Percentiles rank a stretch among this genome's conserved stretches.
These are phyloP conservation scores for Colletotrichum cereale DNA, from an alignment of 2,329 filamentous ascomycete species.

Conservation along the genomic window DNA sequence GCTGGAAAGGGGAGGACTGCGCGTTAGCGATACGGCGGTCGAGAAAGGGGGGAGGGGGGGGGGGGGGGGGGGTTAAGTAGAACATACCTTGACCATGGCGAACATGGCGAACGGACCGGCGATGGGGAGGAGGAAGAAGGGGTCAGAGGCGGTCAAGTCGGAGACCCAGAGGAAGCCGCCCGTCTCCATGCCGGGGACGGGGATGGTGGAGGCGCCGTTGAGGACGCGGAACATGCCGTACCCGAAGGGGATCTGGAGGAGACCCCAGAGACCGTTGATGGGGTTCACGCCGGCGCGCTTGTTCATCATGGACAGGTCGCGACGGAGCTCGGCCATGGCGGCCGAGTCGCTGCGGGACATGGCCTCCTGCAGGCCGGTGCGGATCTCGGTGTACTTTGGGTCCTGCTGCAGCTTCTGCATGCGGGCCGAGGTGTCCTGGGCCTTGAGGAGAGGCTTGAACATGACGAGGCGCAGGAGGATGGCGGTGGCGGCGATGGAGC, in stretches of 20 bases:
- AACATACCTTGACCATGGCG: slow-evolving; percentile 64
- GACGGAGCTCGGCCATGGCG: slow-evolving; percentile 58
- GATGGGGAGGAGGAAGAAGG: slow-evolving; percentile 80
- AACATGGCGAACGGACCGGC: slow-evolving; percentile 69
- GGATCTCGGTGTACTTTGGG: slow-evolving; percentile 63
- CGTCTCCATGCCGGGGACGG: slow-evolving; percentile 81
- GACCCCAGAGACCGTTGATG: slow-evolving; percentile 52
- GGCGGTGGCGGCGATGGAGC: slow-evolving; percentile 75
- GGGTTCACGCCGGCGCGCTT: slow-evolving; percentile 53
- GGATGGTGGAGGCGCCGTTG: slow-evolving; percentile 79
- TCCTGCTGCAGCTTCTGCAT: slow-evolving; percentile 68
- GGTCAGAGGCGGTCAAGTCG: slow-evolving; percentile 82
- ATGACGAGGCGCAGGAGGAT: slow-evolving; percentile 73
- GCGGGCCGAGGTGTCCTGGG: slow-evolving; percentile 72
- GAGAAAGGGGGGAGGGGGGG: background rate
- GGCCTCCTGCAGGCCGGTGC: slow-evolving; percentile 61
- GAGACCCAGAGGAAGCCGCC: slow-evolving; percentile 83
- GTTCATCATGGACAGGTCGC: slow-evolving; percentile 53
- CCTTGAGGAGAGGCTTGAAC: slow-evolving; percentile 73
- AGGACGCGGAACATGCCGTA: slow-evolving; percentile 86
- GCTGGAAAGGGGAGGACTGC: slow-evolving; percentile 43
- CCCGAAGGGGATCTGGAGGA: slow-evolving; percentile 73
- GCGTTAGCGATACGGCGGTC: slow-evolving; percentile 30
- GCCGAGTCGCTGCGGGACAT: slow-evolving; percentile 64
- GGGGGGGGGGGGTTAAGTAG: background rate